Percentiles rank a stretch among this genome's conserved stretches.
Conservation (phyloP, 352 stramenopile genomes). For the Pythium oligandrum region DNA sequence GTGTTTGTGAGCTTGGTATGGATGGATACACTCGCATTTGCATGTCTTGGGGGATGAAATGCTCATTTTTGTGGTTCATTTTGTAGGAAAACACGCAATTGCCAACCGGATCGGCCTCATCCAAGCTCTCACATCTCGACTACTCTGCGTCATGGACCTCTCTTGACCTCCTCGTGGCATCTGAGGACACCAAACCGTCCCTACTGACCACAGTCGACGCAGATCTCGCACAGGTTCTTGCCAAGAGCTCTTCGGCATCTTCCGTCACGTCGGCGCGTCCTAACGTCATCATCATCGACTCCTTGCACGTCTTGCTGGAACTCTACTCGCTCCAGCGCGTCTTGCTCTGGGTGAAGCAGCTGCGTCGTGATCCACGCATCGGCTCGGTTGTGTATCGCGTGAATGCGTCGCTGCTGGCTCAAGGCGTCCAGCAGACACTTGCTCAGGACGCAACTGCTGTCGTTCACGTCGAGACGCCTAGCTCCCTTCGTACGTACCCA, state of each 20-base stretch:
- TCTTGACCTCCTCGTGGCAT: conserved; percentile 15
- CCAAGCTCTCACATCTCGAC: conserved; percentile 40
- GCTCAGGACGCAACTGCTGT: conserved; percentile 39
- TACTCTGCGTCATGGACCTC: conserved; percentile 26
- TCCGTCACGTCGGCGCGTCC: conserved; percentile 15
- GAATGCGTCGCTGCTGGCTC: conserved; percentile 16
- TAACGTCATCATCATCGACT: conserved; percentile 58
- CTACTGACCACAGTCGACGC: too few species aligned
- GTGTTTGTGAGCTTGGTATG: background rate
- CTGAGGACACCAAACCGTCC: too few species aligned
- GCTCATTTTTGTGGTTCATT: too few species aligned
- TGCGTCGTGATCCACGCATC: conserved; percentile 26
- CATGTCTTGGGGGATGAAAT: too few species aligned
- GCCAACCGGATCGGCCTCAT: too few species aligned
- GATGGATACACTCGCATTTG: too few species aligned
- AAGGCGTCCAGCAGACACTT: conserved; percentile 15
- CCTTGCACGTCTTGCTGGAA: conserved; percentile 56
- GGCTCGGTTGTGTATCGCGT: conserved; percentile 44
- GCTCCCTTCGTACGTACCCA: conserved; percentile 48
- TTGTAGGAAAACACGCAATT: too few species aligned
- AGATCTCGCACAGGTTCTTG: too few species aligned
- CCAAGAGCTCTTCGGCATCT: too few species aligned
- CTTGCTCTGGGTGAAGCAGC: conserved; percentile 31
- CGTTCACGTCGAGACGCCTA: conserved; percentile 47
- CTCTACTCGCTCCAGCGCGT: conserved; percentile 36